Evolutionary conservation across 441 rosid genomes (phyloP).

Genomic region (Populus tomentosa): DNA sequence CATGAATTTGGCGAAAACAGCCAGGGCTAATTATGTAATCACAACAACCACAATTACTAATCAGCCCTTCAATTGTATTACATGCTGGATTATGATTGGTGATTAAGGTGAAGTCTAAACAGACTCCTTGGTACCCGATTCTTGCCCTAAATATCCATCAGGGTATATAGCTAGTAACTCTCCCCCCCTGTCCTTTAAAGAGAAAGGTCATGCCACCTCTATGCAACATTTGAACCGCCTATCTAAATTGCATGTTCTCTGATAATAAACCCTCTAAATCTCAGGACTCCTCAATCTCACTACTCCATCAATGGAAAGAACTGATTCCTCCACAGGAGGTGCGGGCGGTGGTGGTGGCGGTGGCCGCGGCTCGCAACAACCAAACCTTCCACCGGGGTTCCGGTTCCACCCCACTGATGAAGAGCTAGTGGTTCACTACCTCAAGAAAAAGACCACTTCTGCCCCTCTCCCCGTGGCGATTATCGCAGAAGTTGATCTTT

Average conservation of each 20-base stretch:
- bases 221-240: slow-evolving; percentile 26
- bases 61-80: slow-evolving; percentile 7
- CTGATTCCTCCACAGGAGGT: slow-evolving; percentile 45
- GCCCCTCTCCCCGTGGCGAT: slow-evolving; percentile 76
- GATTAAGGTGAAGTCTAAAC: not conserved
- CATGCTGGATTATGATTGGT: slow-evolving; percentile 9
- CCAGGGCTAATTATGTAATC: not conserved
- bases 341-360: not conserved
- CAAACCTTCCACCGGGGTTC: slow-evolving; percentile 81
- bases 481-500: slow-evolving; percentile 76
- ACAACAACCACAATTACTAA: slow-evolving; percentile 16
- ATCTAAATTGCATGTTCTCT: slow-evolving; percentile 19
- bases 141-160: not conserved
- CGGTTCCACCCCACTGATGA: slow-evolving; percentile 84
- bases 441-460: slow-evolving; percentile 67
- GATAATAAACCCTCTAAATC: slow-evolving; percentile 5
- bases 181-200: slow-evolving; percentile 34
- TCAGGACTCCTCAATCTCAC: slow-evolving; percentile 1
- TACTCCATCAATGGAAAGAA: slow-evolving; percentile 51
- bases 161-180: not conserved
- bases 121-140: not conserved
- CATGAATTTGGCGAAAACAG: not conserved
- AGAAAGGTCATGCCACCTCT: slow-evolving; percentile 35
- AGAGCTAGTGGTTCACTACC: slow-evolving; percentile 79
- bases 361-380: slow-evolving; percentile 43